Evolutionary conservation across 139 green algal species (phyloP).

Genomic region (Volvox africanus): DNA sequence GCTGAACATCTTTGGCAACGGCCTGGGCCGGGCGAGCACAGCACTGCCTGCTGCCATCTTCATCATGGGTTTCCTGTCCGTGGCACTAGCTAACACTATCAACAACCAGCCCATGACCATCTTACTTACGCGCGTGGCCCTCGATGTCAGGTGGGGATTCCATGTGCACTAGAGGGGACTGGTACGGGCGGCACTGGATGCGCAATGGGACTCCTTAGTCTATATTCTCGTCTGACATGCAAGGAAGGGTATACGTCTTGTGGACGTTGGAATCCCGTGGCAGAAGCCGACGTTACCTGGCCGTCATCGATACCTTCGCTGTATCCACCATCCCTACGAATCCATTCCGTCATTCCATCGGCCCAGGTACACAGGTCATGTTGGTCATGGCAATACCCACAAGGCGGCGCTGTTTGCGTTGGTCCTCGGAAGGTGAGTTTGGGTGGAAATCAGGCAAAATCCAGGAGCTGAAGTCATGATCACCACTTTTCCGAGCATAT

Average conservation of each 20-base stretch:
- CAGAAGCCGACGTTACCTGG: too few species aligned
- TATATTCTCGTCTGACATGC: too few species aligned
- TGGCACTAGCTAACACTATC: constrained; percentile 61
- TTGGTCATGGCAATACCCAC: not conserved
- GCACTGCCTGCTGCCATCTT: constrained; percentile 29
- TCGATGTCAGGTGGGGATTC: constrained; percentile 25
- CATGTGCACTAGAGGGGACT: too few species aligned
- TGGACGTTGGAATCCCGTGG: too few species aligned
- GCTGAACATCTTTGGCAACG: constrained; percentile 53
- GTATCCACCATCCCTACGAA: not conserved
- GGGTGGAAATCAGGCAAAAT: not conserved
- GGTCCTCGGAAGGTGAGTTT: constrained; percentile 49
- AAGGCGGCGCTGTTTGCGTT: constrained; percentile 53
- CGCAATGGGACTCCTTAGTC: too few species aligned
- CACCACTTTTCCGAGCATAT: too few species aligned
- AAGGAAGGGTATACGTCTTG: too few species aligned
- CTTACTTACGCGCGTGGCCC: constrained; percentile 57
- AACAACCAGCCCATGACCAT: constrained; percentile 79
- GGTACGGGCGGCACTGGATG: too few species aligned
- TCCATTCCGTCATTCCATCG: not conserved
- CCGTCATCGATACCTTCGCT: too few species aligned
- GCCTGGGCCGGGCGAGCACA: constrained; percentile 1
- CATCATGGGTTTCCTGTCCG: constrained; percentile 51
- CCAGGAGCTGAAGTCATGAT: too few species aligned
- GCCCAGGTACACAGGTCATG: not conserved